Evolutionary conservation across 768 basidiomycete genomes (phyloP), one percentile per base, ranked within the genome.

Genomic region (Boletus rubropictus): DNA sequence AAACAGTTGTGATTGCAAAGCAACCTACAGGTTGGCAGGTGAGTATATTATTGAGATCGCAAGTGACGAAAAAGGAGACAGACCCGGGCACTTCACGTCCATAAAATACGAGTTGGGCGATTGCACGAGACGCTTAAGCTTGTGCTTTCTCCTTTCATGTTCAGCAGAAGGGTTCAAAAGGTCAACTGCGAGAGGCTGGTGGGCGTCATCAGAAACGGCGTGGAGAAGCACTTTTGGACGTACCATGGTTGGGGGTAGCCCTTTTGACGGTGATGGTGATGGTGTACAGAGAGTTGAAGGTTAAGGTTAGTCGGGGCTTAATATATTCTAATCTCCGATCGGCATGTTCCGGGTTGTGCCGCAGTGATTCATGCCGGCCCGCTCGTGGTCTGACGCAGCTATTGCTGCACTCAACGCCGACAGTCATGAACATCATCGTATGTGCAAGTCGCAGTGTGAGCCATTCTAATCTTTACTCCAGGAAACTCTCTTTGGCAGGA

Each of bases 91-190:
- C 73, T 98, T 99, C 62, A 98, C 94, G 64, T 99, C 96, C 96
- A 99, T 98, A 76, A 98, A 98, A 76, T 90, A 98, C 29, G 95
- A 98, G 75, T 97, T 92, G 56, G 96, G 96, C 44, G 86, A 86
- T 74, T 97, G 96, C 60, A 99, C 96, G 61, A 98, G 85, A 69
- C 93, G 86, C 82, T 99, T 98, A 71, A 97, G 89, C 80, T 98
- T 98, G 87, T 98, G 95, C 70, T 82, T 85, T 70, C 77, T 84
- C 71, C 75, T 84, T 75, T 95, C 89, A 60, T 81, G 71, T 68
- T 91, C 89, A 57, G 80, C 71, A 50, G 91, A 86, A 60, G 92
- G 95, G 84, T 98, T 89, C 70, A 98, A 86, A 70, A 99, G 87
- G 74, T 99, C 96, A 69, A 96, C 70, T 70, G 91, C 92, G 76